A percentile compares a stretch with the other conserved stretches of the same genome.
Evolutionary conservation across 371 early-diverging fungal genomes (phyloP).

Genomic region (Apophysomyces ossiformis): DNA sequence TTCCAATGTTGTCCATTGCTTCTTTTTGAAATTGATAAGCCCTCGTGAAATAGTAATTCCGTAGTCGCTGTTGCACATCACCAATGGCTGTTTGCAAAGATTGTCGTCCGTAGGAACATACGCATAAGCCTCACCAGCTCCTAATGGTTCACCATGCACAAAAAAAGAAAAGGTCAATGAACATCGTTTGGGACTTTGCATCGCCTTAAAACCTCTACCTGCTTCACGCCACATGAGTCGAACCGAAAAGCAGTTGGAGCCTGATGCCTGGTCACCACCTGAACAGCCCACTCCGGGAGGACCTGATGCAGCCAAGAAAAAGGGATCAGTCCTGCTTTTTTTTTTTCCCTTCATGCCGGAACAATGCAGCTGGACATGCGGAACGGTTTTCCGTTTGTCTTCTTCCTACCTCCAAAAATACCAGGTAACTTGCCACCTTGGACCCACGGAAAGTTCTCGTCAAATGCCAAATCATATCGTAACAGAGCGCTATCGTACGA

Average conservation of each 20-base stretch:
- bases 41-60: conserved; percentile 59
- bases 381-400: too few relatives aligned
- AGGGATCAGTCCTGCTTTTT: not conserved
- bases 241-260: conserved; percentile 49
- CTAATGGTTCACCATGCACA: conserved; percentile 5
- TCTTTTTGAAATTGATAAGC: conserved; percentile 40
- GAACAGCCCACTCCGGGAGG: conserved; percentile 49
- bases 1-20: conserved; percentile 48
- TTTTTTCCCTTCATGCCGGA: too few relatives aligned
- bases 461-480: conserved; percentile 61
- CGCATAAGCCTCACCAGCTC: conserved; percentile 47
- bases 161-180: not conserved
- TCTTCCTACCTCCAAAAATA: conserved; percentile 41
- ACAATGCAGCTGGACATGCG: too few relatives aligned
- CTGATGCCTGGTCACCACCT: conserved; percentile 50
- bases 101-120: conserved; percentile 47
- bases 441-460: conserved; percentile 56
- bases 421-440: conserved; percentile 63
- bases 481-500: conserved; percentile 49
- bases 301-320: conserved; percentile 22
- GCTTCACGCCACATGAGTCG: conserved; percentile 58
- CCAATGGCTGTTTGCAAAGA: conserved; percentile 36
- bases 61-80: conserved; percentile 51
- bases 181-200: not conserved
- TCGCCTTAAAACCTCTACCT: conserved; percentile 28